Conservation (phyloP, 345 rosid species). For the Leavenworthia alabamica region DNA sequence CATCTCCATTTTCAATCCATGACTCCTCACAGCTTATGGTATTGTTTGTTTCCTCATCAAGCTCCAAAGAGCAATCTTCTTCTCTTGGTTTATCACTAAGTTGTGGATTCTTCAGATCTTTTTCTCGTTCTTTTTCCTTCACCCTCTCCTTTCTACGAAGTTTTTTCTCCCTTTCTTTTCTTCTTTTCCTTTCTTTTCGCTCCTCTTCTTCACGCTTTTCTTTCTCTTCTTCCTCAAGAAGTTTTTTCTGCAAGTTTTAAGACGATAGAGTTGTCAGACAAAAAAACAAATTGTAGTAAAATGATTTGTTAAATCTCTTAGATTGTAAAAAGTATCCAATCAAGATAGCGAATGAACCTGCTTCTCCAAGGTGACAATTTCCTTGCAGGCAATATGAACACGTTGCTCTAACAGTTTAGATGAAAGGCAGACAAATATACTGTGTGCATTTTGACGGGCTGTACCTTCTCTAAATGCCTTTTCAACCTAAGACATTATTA, state of each 20-base stretch:
- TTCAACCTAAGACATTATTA: slow-evolving; percentile 63
- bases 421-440: slow-evolving; percentile 89
- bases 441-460: slow-evolving; percentile 95
- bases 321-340: too few species aligned
- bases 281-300: too few species aligned
- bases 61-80: slow-evolving; percentile 33
- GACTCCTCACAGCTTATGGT: slow-evolving; percentile 36
- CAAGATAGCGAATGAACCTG: too few species aligned
- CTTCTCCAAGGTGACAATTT: slow-evolving; percentile 80
- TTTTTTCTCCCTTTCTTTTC: slow-evolving; percentile 89
- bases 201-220: slow-evolving; percentile 98
- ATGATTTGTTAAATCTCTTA: too few species aligned
- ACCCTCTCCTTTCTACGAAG: slow-evolving; percentile 89
- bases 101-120: slow-evolving; percentile 41
- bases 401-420: slow-evolving; percentile 79
- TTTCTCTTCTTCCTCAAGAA: slow-evolving; percentile 95
- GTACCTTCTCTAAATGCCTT: slow-evolving; percentile 99
- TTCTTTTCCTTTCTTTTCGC: slow-evolving; percentile 75
- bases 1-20: slow-evolving; percentile 39
- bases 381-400: slow-evolving; percentile 96
- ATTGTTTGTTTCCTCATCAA: slow-evolving; percentile 40
- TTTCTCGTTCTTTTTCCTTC: slow-evolving; percentile 75
- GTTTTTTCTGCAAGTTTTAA: slow-evolving; percentile 50
- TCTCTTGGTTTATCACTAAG: slow-evolving; percentile 19
- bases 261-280: too few species aligned